Percentiles rank a stretch among this genome's conserved stretches.
These are phyloP conservation scores for Symbiodinium natans DNA, from an alignment of 73 alveolate species.

Conservation along the genomic window DNA sequence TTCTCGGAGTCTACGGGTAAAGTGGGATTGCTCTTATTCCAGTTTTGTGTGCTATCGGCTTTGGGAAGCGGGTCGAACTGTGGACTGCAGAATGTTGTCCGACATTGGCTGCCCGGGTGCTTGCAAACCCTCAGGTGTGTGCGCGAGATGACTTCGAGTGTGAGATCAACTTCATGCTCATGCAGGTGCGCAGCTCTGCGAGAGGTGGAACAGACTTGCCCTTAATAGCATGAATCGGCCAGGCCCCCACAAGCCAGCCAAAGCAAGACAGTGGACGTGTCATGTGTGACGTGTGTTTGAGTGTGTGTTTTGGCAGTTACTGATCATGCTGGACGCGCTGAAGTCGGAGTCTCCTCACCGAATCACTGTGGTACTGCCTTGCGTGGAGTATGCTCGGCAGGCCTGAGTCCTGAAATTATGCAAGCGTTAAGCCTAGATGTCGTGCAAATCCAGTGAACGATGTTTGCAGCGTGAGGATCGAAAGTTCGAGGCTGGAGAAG, in stretches of 20 bases:
- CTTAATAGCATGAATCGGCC: too few relatives aligned
- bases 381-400: constrained; percentile 92
- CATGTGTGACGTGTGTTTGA: not conserved
- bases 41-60: too few relatives aligned
- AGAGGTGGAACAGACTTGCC: too few relatives aligned
- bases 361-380: constrained; percentile 69
- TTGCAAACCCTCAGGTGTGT: constrained; percentile 69
- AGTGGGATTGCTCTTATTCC: too few relatives aligned
- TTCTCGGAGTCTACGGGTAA: too few relatives aligned
- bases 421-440: too few relatives aligned
- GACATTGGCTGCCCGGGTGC: too few relatives aligned
- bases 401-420: not conserved
- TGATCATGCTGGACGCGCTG: constrained; percentile 91
- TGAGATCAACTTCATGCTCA: constrained; percentile 92
- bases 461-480: too few relatives aligned
- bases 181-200: constrained; percentile 28
- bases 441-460: too few relatives aligned
- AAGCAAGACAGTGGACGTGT: not conserved
- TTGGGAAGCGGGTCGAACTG: too few relatives aligned
- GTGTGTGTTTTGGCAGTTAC: constrained; percentile 6
- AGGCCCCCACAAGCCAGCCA: not conserved
- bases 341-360: constrained; percentile 88
- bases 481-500: constrained; percentile 88
- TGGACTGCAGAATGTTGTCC: too few relatives aligned
- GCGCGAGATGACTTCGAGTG: constrained; percentile 90